Evolutionary conservation across 208 protist species (phyloP), one percentile per base, ranked within the genome.

Genomic region (Leishmania turanica): DNA sequence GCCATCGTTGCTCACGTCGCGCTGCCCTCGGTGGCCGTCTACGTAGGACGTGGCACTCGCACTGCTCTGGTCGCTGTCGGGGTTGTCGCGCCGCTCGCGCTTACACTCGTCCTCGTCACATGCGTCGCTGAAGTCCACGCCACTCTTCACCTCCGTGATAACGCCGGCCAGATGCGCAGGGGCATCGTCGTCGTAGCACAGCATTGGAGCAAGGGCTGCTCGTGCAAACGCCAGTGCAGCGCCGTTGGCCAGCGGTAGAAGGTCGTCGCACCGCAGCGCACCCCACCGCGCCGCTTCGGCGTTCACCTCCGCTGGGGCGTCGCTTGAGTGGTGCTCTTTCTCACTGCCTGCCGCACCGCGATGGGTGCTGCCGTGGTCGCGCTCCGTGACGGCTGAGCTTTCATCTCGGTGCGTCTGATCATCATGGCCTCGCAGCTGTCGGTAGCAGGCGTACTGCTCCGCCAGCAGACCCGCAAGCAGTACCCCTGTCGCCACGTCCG

Each of bases 401-500:
- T 0, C 69, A 51, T 13, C 27, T 54, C 17, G 24, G 27, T 27
- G 27, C 47, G 8, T n/a, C 42, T 21, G 49, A 31, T 37, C 34
- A 62, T 62, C 24, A 58, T 72, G 47, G 45, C 53, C 65, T 19
- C 68, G 77, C 4, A 86, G 74, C 56, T 82, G 73, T 9, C 19
- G 31, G 72, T 74, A 79, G 60, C 78, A 86, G 54, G 79, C 68
- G 75, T 79, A 81, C 40, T 80, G 85, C 81, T 85, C 85, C 15
- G 64, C 85, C n/a, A 76, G 76, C 58, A 84, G 45, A 17, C 77
- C 73, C 0, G 80, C 53, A n/a, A 88, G 71, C 73, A 83, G 42
- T 70, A 79, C 40, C 47, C 69, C 51, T 7, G 45, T 60, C 24
- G 78, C 37, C 1, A 78, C 54, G 27, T 88, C 81, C 19, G 74